Evolutionary conservation across 176 grass and related monocot species (phyloP).

Genomic region (Oryza punctata): DNA sequence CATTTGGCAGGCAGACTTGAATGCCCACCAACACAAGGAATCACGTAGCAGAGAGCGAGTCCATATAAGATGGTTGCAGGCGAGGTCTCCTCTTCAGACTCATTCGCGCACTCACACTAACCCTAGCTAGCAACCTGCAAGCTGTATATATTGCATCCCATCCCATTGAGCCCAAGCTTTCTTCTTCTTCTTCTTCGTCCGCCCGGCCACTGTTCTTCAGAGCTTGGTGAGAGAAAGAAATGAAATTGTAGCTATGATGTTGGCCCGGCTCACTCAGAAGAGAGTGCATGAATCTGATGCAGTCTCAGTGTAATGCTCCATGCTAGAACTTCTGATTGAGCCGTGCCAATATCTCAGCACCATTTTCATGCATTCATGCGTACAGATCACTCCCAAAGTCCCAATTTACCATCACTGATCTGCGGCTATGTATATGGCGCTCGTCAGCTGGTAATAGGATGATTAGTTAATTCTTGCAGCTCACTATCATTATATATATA

Average conservation of each 20-base stretch:
- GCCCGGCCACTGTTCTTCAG: not conserved
- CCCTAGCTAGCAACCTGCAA: slow-evolving; percentile 3
- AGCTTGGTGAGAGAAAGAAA: slow-evolving; percentile 1
- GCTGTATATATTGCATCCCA: not conserved
- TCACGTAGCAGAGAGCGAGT: not conserved
- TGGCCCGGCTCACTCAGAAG: slow-evolving; percentile 72
- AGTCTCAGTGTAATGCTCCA: not conserved
- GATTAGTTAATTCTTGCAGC: not conserved
- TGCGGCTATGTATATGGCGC: not conserved
- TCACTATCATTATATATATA: not conserved
- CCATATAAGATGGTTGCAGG: slow-evolving; percentile 34
- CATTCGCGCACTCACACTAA: slow-evolving; percentile 14
- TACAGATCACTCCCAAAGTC: not conserved
- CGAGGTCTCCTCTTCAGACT: not conserved
- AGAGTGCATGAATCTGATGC: slow-evolving; percentile 5
- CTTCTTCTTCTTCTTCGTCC: not conserved
- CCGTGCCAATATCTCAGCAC: slow-evolving; percentile 99
- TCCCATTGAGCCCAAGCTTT: not conserved
- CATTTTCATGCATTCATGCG: slow-evolving; percentile 60
- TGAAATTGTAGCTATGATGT: slow-evolving; percentile 75
- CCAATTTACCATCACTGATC: not conserved
- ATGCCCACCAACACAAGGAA: slow-evolving; percentile 45
- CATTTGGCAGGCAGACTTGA: slow-evolving; percentile 38
- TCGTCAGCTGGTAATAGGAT: not conserved
- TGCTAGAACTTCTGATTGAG: slow-evolving; percentile 60